Percentiles rank a stretch among this genome's conserved stretches.
Evolutionary conservation across 2,329 filamentous ascomycete genomes (phyloP).

Genomic region (Ophiostoma himal-ulmi): DNA sequence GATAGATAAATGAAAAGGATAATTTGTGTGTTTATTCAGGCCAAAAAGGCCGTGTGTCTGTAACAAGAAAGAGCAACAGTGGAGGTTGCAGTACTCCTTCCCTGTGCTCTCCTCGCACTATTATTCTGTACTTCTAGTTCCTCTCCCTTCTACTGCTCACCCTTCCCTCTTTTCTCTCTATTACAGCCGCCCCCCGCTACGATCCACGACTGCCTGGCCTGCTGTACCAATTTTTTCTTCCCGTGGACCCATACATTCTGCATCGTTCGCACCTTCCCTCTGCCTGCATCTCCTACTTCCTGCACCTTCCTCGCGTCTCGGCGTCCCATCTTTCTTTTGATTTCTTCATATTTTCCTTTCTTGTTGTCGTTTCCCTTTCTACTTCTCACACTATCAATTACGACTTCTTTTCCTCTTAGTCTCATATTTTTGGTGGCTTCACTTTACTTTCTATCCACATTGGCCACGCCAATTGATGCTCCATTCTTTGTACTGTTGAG

Average conservation of each 20-base stretch:
- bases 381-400: background rate
- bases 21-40: background rate
- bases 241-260: slow-evolving; percentile 12
- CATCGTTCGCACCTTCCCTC: slow-evolving; percentile 18
- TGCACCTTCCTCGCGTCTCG: slow-evolving; percentile 16
- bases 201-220: slow-evolving; percentile 21
- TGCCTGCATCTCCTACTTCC: background rate
- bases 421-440: background rate
- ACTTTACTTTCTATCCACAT: background rate
- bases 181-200: slow-evolving; percentile 1
- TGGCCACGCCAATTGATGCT: background rate
- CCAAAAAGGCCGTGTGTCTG: background rate
- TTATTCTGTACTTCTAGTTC: too few relatives aligned
- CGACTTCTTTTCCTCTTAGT: background rate
- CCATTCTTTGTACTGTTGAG: background rate
- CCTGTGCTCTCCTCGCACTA: background rate
- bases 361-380: background rate
- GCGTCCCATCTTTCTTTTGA: background rate
- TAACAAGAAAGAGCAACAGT: background rate
- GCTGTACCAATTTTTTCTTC: slow-evolving; percentile 16
- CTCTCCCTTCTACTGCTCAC: background rate
- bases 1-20: too few relatives aligned
- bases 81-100: background rate
- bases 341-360: background rate
- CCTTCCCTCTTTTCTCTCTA: background rate